Evolutionary conservation across 2,329 filamentous ascomycete genomes (phyloP), one percentile per base, ranked within the genome.

Genomic region (Nemania sp.): DNA sequence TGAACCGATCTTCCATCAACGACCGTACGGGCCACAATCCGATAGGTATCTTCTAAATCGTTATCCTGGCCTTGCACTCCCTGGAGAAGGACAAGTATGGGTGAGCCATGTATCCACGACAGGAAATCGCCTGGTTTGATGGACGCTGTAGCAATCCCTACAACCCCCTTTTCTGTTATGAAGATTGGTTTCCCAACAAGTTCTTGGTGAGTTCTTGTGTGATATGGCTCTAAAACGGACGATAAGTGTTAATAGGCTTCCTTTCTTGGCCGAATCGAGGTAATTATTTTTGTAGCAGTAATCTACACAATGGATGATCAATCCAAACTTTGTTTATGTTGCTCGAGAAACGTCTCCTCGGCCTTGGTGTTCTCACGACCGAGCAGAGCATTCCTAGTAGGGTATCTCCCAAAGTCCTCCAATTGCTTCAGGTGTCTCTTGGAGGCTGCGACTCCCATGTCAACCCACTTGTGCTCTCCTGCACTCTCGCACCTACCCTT

Each of bases 401-500:
- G 69, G 43, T 65, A 73, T 32, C 69, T 55, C 51, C 69, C 69
- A 41, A 73, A 73, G 22, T 52, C 41, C 38, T 60, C 59, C 20
- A 73, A 6, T 13, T 69, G 62, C 35, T 63, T 6, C n/a, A 65
- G 2, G 53, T 71, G 69, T 49, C 70, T 67, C 55, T 67, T 62
- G 2, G 59, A 47, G 3, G 66, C 70, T 11, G 53, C 59, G 22
- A 70, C 22, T 3, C 56, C 68, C 43, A 62, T 66, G 15, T 69
- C 56, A 7, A 69, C 66, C 61, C 59, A 67, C 1, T 66, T 32
- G 22, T 57, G 60, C 51, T 66, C 60, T 5, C 65, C 51, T 0
- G 32, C n/a, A 26, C 32, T 64, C 1, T 1, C 45, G 18, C 69
- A 71, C 26, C 69, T 66, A 6, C 5, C 24, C 59, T 62, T 61